Evolutionary conservation across 1,139 yeast species (phyloP).

Genomic region (Saccharomyces hybrid): DNA sequence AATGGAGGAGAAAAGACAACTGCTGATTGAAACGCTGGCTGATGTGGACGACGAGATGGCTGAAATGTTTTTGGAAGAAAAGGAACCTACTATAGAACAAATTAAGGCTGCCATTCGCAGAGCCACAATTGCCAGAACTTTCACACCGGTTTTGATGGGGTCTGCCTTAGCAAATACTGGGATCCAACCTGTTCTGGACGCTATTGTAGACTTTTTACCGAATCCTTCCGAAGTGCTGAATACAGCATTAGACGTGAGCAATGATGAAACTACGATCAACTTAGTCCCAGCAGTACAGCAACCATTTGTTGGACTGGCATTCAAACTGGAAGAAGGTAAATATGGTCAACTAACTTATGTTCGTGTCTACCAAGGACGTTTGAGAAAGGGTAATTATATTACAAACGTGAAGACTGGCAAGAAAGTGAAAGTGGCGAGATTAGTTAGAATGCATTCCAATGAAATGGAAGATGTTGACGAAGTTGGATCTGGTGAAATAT

Average conservation of each 20-base stretch:
- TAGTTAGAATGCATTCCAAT: conserved; percentile 97
- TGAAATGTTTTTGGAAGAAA: conserved; percentile 82
- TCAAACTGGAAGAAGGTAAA: conserved; percentile 95
- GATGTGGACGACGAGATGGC: conserved; percentile 98
- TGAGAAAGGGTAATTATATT: conserved; percentile 84
- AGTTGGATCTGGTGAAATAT: conserved; percentile 95
- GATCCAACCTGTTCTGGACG: conserved; percentile 88
- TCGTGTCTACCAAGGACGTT: conserved; percentile 92
- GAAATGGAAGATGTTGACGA: conserved; percentile 98
- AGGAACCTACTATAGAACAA: conserved; percentile 76
- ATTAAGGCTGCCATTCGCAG: conserved; percentile 85
- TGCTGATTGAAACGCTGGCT: conserved; percentile 86
- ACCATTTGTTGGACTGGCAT: conserved; percentile 93
- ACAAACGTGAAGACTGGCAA: conserved; percentile 88
- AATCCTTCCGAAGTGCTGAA: conserved; percentile 89
- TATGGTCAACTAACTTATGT: conserved; percentile 95
- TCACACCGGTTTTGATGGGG: conserved; percentile 97
- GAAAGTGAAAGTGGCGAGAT: conserved; percentile 83
- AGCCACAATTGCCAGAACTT: conserved; percentile 91
- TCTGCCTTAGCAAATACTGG: conserved; percentile 96
- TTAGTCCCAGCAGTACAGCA: conserved; percentile 64
- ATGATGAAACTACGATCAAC: conserved; percentile 64
- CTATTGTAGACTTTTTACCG: conserved; percentile 92
- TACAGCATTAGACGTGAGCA: conserved; percentile 72
- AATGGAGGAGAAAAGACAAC: conserved; percentile 75